Evolutionary conservation across 208 protist genomes (phyloP), one percentile per base, ranked within the genome.

Genomic region (Leishmania amazonensis): DNA sequence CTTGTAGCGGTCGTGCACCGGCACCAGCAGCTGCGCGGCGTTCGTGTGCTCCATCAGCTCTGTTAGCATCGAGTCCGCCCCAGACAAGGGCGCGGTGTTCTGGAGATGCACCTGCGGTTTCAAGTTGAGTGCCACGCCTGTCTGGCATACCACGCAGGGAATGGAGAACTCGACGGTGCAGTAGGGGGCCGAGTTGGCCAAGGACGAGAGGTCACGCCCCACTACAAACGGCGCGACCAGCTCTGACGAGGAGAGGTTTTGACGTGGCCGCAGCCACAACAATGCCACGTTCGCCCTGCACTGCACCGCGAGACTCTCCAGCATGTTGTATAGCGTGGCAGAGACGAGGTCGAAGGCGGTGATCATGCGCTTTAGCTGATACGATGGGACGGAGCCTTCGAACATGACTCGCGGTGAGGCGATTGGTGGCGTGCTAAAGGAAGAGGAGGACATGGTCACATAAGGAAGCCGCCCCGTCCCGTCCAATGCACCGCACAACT

Each of bases 211-310:
- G 47, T 96, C 92, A 3, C 91, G 88, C 8, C 93, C 92, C 17
- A 98, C 93, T 1, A 96, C 93, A 88, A 98, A 98, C 24, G 95
- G 95, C 28, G 93, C 93, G 28, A 98, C 88, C 17, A 98, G 91
- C 81, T 96, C 95, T 7, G 87, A 86, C 9, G 93, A 94, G 6
- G 96, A 85, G 42, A 90, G 85, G 21, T 89, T 93, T 62, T 81
- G 82, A 47, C 89, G 91, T 21, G 92, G 92, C 15, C 89, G 87
- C 53, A 98, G 67, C 93, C 95, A 98, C 77, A 98, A 80, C 68
- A 98, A 74, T 45, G 93, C 93, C 28, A 90, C 91, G 31, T 90
- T 88, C 13, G 89, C 89, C 38, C 95, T 77, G 28, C 90, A 88
- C 75, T 93, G 91, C 75, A 96, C 91, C n/a, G 95, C 93, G 0